Evolutionary conservation across 805 yeast species (phyloP), one percentile per base, ranked within the genome.

Genomic region (Scheffersomyces amazonensis): DNA sequence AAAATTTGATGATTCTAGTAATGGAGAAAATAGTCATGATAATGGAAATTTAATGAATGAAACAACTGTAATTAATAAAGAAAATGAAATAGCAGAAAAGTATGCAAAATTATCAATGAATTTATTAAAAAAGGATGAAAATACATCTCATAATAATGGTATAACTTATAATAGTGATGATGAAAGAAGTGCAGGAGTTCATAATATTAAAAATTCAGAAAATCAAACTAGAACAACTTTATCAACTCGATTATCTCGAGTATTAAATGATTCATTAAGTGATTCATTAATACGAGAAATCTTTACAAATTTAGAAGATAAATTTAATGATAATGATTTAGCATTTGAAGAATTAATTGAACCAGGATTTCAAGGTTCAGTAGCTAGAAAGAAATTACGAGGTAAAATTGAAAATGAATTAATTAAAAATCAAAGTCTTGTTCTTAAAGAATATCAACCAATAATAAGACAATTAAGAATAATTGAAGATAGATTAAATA

Each of bases 381-480:
- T 81, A 24, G 64, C 80, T 1, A 68, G 95, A 46, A 74, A 82
- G 50, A 69, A 76, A 27, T 62, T 85, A 35, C 66, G 81, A 39
- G 77, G 80, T 31, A 77, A 72, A 29, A 64, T 84, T 16, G 90
- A 84, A 49, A 63, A 65, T 20, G 86, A 82, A 38, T 53, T 83
- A 21, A 58, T 83, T 28, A 73, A 71, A 37, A 77, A 73, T 42
- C 83, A 83, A 48, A 58, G 57, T 2, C 32, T 40, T 16, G 43
- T 58, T 3, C 47, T 69, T 33, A 59, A 59, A 22, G 71, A 66
- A 30, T 69, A 56, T 42, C 56, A 50, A 13, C 64, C 66, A 11
- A 48, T 57, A 11, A 49, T 66, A 3, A 46, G 46, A 30, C 58
- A 58, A 18, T 49, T 69, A 23, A 52, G 50, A 27, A 30, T 29